phyloP scores from a whole-genome alignment of 495 filamentous ascomycete species.

The Rostrohypoxylon terebratum region DNA sequence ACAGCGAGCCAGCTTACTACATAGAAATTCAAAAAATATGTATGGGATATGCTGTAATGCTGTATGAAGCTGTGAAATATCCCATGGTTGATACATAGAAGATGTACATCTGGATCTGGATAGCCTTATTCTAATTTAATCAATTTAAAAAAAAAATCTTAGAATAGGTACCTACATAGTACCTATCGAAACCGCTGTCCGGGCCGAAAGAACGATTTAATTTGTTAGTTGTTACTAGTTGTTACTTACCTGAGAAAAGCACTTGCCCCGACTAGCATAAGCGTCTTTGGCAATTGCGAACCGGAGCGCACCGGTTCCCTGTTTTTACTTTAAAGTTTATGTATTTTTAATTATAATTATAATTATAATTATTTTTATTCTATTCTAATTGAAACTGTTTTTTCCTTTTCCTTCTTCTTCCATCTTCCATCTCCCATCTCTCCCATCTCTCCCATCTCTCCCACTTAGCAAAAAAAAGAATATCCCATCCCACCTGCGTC shows the following conservation, averaged over 20 bases:
- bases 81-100: not conserved
- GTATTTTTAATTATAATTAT: constrained; percentile 13
- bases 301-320: constrained; percentile 10
- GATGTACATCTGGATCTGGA: not conserved
- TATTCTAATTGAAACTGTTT: constrained; percentile 17
- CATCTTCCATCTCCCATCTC: too few species aligned
- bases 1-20: constrained; percentile 32
- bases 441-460: constrained; percentile 12
- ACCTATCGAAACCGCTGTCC: constrained; percentile 34
- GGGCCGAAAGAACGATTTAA: constrained; percentile 37
- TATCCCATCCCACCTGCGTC: constrained; percentile 32
- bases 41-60: not conserved
- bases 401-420: constrained; percentile 13
- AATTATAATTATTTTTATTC: constrained; percentile 19
- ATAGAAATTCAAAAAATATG: not conserved
- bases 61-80: constrained; percentile 1
- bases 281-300: constrained; percentile 3
- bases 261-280: constrained; percentile 36
- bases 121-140: constrained; percentile 42
- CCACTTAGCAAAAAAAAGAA: constrained; percentile 6
- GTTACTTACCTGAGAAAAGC: constrained; percentile 22
- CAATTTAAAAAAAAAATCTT: constrained; percentile 29
- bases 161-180: constrained; percentile 21
- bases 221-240: constrained; percentile 18
- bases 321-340: not conserved